Percentiles rank a stretch among this genome's conserved stretches.
These are phyloP conservation scores for Anisogramma anomala DNA, from an alignment of 2,329 filamentous ascomycete genomes.

Conservation along the genomic window DNA sequence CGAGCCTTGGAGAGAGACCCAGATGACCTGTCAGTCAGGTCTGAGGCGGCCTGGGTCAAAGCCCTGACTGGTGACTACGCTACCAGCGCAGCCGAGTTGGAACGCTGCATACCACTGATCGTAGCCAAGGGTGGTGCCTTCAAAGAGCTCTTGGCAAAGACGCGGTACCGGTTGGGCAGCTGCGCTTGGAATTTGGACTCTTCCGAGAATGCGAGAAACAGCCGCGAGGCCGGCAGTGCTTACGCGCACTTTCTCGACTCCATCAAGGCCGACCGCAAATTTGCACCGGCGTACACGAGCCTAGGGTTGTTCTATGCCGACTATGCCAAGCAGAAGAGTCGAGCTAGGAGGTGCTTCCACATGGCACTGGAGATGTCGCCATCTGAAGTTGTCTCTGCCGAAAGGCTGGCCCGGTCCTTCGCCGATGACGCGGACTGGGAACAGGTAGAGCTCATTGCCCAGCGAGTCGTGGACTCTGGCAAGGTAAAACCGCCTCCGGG, in stretches of 20 bases:
- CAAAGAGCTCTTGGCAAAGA: conserved; percentile 69
- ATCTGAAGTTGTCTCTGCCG: conserved; percentile 74
- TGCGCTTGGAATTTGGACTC: conserved; percentile 79
- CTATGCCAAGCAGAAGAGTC: conserved; percentile 74
- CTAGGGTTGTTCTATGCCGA: conserved; percentile 86
- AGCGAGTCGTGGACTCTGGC: conserved; percentile 87
- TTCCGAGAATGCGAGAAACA: conserved; percentile 62
- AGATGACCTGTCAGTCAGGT: conserved; percentile 64
- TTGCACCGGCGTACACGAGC: conserved; percentile 81
- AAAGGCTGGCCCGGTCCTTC: conserved; percentile 74
- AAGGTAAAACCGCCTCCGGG: conserved; percentile 83
- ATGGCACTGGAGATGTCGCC: conserved; percentile 90
- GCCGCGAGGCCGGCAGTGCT: conserved; percentile 56
- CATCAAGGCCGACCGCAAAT: conserved; percentile 76
- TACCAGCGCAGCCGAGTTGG: conserved; percentile 55
- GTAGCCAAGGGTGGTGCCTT: conserved; percentile 45
- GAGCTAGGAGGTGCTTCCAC: conserved; percentile 86
- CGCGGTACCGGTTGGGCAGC: conserved; percentile 74
- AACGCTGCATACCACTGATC: conserved; percentile 55
- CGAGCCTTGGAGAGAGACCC: conserved; percentile 64
- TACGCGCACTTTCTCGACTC: conserved; percentile 76
- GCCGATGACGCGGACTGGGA: conserved; percentile 93
- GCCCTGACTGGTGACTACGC: conserved; percentile 68
- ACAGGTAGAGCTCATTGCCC: conserved; percentile 82
- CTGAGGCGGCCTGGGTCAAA: conserved; percentile 87